Evolutionary conservation across 108 stramenopile species (phyloP), one percentile per base, ranked within the genome.

Genomic region (Aurantiochytrium sp.): DNA sequence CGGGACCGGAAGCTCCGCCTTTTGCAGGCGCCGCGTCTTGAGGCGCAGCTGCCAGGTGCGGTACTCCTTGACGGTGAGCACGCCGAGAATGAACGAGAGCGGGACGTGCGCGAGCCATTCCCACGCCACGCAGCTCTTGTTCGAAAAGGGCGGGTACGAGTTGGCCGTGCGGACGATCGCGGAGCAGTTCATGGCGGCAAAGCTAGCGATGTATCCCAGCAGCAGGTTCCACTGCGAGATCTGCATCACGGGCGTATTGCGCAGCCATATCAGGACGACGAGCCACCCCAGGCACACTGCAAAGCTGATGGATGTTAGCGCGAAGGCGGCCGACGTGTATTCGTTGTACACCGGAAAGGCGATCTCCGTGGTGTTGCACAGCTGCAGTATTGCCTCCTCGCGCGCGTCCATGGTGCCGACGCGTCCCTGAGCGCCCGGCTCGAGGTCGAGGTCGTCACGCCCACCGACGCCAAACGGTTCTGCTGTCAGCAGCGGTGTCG

Each of bases 11-110:
- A 81, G 12, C 12, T 48, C 42, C 19, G 30, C 12, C 73, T 81
- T 81, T 81, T 48, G 73, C 73, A 81, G 24, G n/a, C 30, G 39
- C 6, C 42, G 42, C 73, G 73, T 81, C 42, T 81, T 48, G 27
- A 24, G 15, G 12, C 73, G 73, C 6, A 81, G 17, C 45, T 81
- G 39, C 4, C 36, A 81, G 42, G 73, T 81, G 0, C 73, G 73
- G 42, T 27, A 81, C 73, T 81, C 73, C 73, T 81, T 81, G 42
- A 48, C 73, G 27, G 73, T 48, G 73, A 81, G 73, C 12, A 81
- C 45, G 19, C 24, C 73, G 32, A 81, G 39, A 48, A 81, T n/a
- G 30, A 81, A 81, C 17, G 73, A 41, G 8, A 81, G 45, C 1
- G 73, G 42, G 12, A 48, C 45, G 73, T 81, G 73, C 21, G 24